Evolutionary conservation across 78 protist genomes (phyloP).

Genomic region (Neovahlkampfia damariscottae): DNA sequence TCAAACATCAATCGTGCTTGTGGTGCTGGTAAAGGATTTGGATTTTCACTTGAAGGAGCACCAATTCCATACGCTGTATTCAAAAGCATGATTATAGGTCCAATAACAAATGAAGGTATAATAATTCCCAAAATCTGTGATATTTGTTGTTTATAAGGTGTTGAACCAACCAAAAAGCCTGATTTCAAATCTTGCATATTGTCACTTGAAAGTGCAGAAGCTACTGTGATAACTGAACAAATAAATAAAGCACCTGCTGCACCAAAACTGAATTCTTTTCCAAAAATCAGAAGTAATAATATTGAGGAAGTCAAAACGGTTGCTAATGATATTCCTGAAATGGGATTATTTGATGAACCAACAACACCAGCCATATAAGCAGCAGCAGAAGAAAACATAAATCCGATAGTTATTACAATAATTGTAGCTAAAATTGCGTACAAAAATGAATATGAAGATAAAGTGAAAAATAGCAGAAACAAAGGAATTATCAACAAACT

Average conservation of each 20-base stretch:
- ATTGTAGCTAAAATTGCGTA: background rate
- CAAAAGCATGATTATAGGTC: background rate
- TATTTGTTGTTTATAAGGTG: background rate
- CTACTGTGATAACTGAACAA: background rate
- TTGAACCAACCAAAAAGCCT: conserved; percentile 1
- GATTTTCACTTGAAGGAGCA: background rate
- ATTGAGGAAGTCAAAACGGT: background rate
- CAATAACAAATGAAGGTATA: background rate
- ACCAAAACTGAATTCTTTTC: background rate
- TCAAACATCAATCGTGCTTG: background rate
- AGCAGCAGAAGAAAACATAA: background rate
- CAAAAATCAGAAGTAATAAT: background rate
- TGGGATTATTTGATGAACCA: background rate
- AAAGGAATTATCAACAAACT: background rate
- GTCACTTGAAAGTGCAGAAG: background rate
- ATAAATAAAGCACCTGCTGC: background rate
- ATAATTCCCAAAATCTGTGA: background rate
- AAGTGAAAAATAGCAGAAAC: background rate
- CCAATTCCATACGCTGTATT: background rate
- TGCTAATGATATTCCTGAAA: background rate
- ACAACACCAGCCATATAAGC: background rate
- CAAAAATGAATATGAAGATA: background rate
- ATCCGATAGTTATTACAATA: background rate
- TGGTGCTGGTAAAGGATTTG: background rate
- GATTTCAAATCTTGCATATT: background rate